Conservation (phyloP, 2,329 filamentous ascomycete species). For the Pseudogymnoascus sp. region DNA sequence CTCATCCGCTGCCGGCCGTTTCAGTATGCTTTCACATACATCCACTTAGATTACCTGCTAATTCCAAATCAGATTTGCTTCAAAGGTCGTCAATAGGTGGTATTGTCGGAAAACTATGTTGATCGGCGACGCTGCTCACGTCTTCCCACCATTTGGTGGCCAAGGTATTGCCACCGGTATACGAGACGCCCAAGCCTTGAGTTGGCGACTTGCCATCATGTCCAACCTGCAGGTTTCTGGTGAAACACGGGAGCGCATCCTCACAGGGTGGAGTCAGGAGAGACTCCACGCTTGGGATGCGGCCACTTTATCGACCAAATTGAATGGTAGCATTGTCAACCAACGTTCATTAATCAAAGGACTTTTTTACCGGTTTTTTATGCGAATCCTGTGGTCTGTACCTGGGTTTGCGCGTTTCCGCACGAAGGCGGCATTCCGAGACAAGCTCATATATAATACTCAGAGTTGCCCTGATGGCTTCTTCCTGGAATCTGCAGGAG, state of each 20-base stretch:
- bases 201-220: conserved; percentile 15
- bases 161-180: conserved; percentile 16
- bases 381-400: conserved; percentile 5
- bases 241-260: not conserved
- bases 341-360: not conserved
- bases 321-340: conserved; percentile 6
- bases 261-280: conserved; percentile 13
- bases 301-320: not conserved
- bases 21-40: conserved; percentile 22
- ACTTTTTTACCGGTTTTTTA: not conserved
- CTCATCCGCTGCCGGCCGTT: conserved; percentile 33
- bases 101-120: conserved; percentile 28
- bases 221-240: not conserved
- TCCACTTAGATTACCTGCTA: conserved; percentile 24
- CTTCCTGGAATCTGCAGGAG: not conserved
- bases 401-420: not conserved
- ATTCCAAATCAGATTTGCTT: not conserved
- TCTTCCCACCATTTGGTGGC: conserved; percentile 33
- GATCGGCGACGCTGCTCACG: conserved; percentile 35
- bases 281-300: conserved; percentile 13
- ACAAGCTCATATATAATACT: conserved; percentile 6
- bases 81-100: conserved; percentile 29
- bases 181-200: conserved; percentile 12
- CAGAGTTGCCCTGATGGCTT: conserved; percentile 1
- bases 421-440: not conserved